Evolutionary conservation across 2,329 filamentous ascomycete genomes (phyloP), one percentile per base, ranked within the genome.

Genomic region (Graphiopsis chlorocephala): DNA sequence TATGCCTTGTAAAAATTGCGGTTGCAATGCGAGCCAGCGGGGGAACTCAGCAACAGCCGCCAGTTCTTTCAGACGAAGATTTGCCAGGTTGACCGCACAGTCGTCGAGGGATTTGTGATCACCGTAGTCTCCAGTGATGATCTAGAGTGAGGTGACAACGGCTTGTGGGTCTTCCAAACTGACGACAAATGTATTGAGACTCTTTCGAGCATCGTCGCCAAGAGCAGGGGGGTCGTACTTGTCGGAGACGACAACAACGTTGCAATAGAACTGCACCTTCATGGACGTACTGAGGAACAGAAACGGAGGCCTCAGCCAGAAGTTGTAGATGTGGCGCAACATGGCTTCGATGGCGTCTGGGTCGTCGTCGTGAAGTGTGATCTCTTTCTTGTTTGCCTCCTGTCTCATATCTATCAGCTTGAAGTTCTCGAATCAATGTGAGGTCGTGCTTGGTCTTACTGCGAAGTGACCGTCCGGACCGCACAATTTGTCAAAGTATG

Each of bases 21-120:
- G 3, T 2, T 50, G 47, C 12, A 23, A 26, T 8, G 47, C 23
- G 5, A 50, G 47, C 48, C 48, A 52, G 14, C 4, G 1, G 1
- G 14, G 15, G 7, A 65, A 4, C 61, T 63, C 60, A 75, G 76
- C 17, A n/a, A 55, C 28, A 20, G 52, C 3, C 11, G 29, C 29
- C 28, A 55, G 10, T 1, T 55, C 28, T 20, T 11, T 8, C 52
- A 55, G 17, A 2, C 28, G 52, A 20, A 8, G 52, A 6, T 14
- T 20, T 14, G 29, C 52, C 26, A 55, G 17, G n/a, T 20, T 35
- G 1, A 17, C 10, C 26, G 15, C 31, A 26, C 29, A 35, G 1
- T n/a, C 1, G 4, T 38, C 31, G 31, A 56, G 53, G 12, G 31
- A 56, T 1, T 38, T n/a, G 31, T 38, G 12, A 14, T 56, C 53